phyloP scores from a whole-genome alignment of 495 filamentous ascomycete genomes.

The Trichoderma reesei region DNA sequence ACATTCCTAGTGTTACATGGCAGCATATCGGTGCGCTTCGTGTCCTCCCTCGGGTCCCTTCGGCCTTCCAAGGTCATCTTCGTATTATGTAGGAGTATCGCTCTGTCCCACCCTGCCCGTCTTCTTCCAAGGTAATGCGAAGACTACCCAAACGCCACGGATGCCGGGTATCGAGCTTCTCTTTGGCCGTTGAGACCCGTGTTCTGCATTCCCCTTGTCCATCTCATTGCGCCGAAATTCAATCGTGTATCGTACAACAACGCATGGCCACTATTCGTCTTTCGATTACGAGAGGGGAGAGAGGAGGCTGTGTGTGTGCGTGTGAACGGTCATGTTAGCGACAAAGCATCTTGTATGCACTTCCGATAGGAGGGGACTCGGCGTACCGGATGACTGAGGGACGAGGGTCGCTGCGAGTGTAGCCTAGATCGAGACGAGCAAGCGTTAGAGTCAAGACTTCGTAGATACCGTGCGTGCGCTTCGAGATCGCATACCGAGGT shows the following conservation, averaged over 20 bases:
- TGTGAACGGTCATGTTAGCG: not conserved
- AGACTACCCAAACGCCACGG: conserved; percentile 4
- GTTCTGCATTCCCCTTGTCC: not conserved
- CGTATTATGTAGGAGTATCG: not conserved
- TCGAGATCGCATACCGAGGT: conserved; percentile 63
- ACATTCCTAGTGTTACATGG: conserved; percentile 1
- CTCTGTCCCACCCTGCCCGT: not conserved
- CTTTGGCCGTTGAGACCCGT: not conserved
- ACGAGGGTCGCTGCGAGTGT: conserved; percentile 83
- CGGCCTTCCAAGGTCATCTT: not conserved
- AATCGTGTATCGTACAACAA: conserved; percentile 15
- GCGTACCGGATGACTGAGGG: conserved; percentile 85
- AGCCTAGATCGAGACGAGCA: conserved; percentile 47
- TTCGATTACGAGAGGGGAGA: conserved; percentile 54
- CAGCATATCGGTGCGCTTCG: not conserved
- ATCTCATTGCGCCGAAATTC: not conserved
- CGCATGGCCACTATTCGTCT: not conserved
- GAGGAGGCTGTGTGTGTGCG: conserved; percentile 47
- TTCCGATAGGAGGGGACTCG: not conserved
- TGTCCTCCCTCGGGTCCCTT: not conserved
- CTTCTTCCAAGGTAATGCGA: not conserved
- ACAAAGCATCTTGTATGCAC: not conserved
- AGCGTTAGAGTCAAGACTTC: conserved; percentile 17
- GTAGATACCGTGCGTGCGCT: conserved; percentile 11
- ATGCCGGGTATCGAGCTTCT: not conserved